phyloP scores from a whole-genome alignment of 1,284 basidiomycete genomes.

The Moniliella sp. region DNA sequence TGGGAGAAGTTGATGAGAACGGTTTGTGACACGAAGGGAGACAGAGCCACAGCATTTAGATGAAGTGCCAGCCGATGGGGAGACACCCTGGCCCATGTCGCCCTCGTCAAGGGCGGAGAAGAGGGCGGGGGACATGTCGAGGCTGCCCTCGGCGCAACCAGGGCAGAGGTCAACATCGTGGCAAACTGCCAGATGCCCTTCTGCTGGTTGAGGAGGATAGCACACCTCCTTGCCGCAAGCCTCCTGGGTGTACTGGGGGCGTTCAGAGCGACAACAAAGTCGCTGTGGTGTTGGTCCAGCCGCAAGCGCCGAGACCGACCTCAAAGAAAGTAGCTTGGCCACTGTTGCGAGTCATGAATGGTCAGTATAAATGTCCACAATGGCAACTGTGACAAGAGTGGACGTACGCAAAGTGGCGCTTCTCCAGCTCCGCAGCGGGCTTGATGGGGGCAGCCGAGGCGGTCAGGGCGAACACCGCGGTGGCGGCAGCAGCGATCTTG shows the following conservation, averaged over 20 bases:
- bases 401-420: no score
- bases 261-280: constrained; percentile 22
- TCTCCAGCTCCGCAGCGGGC: no score
- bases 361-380: no score
- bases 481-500: no score
- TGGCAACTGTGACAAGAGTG: no score
- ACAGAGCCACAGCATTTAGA: no score
- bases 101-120: constrained; percentile 39
- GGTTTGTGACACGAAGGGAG: no score
- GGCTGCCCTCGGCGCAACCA: constrained; percentile 48
- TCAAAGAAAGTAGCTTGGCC: no score
- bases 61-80: constrained; percentile 20
- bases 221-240: constrained; percentile 46
- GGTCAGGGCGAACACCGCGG: no score
- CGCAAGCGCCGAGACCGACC: not conserved
- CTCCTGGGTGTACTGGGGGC: constrained; percentile 12
- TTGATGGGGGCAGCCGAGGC: no score
- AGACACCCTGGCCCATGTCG: constrained; percentile 22
- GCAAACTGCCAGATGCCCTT: constrained; percentile 46
- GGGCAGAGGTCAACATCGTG: constrained; percentile 50
- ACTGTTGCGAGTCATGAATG: no score
- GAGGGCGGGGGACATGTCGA: constrained; percentile 56
- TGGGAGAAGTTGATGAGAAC: no score
- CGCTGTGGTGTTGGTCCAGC: not conserved
- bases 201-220: constrained; percentile 42